Conservation (phyloP, 208 protist genomes). For the Trypanosoma brucei region DNA sequence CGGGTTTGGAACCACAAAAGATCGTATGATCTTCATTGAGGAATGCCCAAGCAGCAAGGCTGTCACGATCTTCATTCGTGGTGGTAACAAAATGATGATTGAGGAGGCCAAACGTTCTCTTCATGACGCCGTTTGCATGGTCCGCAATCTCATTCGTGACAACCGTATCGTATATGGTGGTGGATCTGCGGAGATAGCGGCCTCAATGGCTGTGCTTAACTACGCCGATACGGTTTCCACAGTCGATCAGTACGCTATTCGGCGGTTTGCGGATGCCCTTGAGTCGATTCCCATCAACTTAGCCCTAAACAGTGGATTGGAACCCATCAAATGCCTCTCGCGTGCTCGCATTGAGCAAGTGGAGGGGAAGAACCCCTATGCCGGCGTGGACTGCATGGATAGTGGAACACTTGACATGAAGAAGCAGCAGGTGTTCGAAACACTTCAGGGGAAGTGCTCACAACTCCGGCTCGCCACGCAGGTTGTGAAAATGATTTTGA, state of each 20-base stretch:
- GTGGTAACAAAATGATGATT: slow-evolving; percentile 99
- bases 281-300: slow-evolving; percentile 99
- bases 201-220: slow-evolving; percentile 90
- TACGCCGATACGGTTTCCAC: slow-evolving; percentile 91
- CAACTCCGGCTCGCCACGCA: slow-evolving; percentile 99
- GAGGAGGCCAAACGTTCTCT: slow-evolving; percentile 99
- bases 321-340: slow-evolving; percentile 96
- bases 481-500: slow-evolving; percentile 99
- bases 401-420: slow-evolving; percentile 97
- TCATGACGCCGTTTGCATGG: slow-evolving; percentile 99
- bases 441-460: slow-evolving; percentile 98
- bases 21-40: slow-evolving; percentile 99
- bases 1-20: slow-evolving; percentile 96
- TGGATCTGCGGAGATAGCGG: slow-evolving; percentile 98
- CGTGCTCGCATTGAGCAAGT: slow-evolving; percentile 95
- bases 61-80: slow-evolving; percentile 99
- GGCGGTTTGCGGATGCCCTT: slow-evolving; percentile 99
- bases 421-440: slow-evolving; percentile 98
- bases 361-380: slow-evolving; percentile 90
- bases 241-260: slow-evolving; percentile 99
- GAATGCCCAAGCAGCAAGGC: slow-evolving; percentile 97
- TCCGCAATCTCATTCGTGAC: slow-evolving; percentile 99
- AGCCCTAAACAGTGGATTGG: slow-evolving; percentile 98
- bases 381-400: slow-evolving; percentile 98
- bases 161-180: slow-evolving; percentile 99